phyloP scores from a whole-genome alignment of 352 stramenopile species.

The Phytophthora rubi region DNA sequence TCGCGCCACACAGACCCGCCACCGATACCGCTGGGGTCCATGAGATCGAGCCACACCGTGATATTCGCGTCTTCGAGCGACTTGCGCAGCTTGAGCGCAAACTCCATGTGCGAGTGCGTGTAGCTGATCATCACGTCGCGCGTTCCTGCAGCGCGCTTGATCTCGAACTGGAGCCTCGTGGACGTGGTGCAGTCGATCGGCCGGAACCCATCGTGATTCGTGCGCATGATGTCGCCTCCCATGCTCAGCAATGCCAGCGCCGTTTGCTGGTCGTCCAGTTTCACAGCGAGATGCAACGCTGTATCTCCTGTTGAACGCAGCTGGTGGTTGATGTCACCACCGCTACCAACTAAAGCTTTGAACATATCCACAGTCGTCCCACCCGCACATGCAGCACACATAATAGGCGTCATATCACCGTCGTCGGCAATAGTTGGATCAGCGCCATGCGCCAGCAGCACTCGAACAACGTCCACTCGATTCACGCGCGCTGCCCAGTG shows the following conservation, averaged over 20 bases:
- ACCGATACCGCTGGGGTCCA: slow-evolving; percentile 85
- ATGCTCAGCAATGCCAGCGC: slow-evolving; percentile 74
- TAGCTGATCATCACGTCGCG: slow-evolving; percentile 90
- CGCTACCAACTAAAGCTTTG: slow-evolving; percentile 60
- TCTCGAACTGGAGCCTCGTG: slow-evolving; percentile 75
- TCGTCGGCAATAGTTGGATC: slow-evolving; percentile 79
- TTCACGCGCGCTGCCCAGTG: slow-evolving; percentile 86
- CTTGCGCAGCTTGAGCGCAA: slow-evolving; percentile 76
- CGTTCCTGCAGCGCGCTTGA: slow-evolving; percentile 76
- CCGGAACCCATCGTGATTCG: slow-evolving; percentile 65
- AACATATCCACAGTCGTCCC: slow-evolving; percentile 77
- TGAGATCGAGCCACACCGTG: slow-evolving; percentile 85
- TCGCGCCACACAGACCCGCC: slow-evolving; percentile 82
- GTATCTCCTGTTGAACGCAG: slow-evolving; percentile 72
- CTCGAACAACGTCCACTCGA: slow-evolving; percentile 65
- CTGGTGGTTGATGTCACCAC: slow-evolving; percentile 81
- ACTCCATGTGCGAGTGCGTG: slow-evolving; percentile 82
- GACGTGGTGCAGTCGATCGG: slow-evolving; percentile 81
- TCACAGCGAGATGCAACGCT: slow-evolving; percentile 71
- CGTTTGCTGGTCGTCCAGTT: slow-evolving; percentile 79
- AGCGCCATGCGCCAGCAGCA: slow-evolving; percentile 56
- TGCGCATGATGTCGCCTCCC: slow-evolving; percentile 80
- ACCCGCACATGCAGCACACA: slow-evolving; percentile 77
- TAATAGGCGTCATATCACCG: slow-evolving; percentile 77
- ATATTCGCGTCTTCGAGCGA: slow-evolving; percentile 74